These are phyloP conservation scores for Cymbopogon citratus DNA, from an alignment of 176 grass and related monocot genomes.

Conservation along the genomic window DNA sequence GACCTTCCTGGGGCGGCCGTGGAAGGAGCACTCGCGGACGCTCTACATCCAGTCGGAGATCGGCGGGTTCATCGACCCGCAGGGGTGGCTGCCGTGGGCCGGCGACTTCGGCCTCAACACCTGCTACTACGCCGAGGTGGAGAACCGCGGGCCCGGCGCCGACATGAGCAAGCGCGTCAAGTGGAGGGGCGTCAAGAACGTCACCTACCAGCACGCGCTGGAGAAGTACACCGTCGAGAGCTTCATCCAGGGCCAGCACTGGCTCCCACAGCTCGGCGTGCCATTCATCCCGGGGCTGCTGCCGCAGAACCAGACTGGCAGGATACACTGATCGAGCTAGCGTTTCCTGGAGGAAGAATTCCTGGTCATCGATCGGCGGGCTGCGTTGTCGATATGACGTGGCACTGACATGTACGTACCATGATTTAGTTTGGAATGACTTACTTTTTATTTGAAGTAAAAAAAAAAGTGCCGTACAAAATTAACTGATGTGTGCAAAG, in stretches of 20 bases:
- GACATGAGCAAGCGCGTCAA: constrained; percentile 40
- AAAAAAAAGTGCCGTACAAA: background rate
- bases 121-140: constrained; percentile 78
- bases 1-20: constrained; percentile 62
- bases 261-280: constrained; percentile 55
- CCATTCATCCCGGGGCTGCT: constrained; percentile 49
- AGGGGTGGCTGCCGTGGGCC: constrained; percentile 64
- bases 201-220: constrained; percentile 32
- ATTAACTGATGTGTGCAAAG: background rate
- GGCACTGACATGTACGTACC: background rate
- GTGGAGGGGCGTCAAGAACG: constrained; percentile 53
- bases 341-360: no score
- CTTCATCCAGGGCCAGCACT: constrained; percentile 64
- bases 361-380: no score
- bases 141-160: constrained; percentile 47
- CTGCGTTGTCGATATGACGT: background rate
- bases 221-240: constrained; percentile 54
- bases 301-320: constrained; percentile 19
- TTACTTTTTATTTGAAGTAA: background rate
- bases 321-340: constrained; percentile 44
- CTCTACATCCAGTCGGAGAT: constrained; percentile 66
- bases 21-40: constrained; percentile 78
- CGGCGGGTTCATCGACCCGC: constrained; percentile 47
- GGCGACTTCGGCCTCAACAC: constrained; percentile 64
- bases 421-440: background rate